Evolutionary conservation across 1,284 basidiomycete species (phyloP).

Genomic region (Agroathelia rolfsii): DNA sequence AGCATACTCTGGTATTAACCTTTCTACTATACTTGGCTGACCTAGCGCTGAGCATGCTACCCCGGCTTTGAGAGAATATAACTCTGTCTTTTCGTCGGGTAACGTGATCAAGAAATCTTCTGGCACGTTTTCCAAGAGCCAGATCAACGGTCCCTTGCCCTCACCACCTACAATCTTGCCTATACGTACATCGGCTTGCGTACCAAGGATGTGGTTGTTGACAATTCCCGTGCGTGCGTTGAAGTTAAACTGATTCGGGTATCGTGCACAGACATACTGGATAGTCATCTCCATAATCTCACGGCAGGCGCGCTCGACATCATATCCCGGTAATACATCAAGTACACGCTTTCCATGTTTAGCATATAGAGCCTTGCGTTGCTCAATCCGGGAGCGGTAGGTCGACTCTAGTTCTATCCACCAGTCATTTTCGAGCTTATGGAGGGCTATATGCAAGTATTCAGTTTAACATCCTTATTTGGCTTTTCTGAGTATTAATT

Average conservation of each 20-base stretch:
- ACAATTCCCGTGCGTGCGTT: slow-evolving; percentile 25
- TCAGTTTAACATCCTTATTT: slow-evolving; percentile 1
- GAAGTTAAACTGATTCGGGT: slow-evolving; percentile 34
- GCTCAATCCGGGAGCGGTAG: slow-evolving; percentile 31
- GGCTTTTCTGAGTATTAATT: neutral
- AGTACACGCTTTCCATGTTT: slow-evolving; percentile 28
- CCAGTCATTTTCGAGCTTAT: slow-evolving; percentile 38
- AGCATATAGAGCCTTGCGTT: slow-evolving; percentile 28
- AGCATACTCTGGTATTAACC: too few relatives aligned
- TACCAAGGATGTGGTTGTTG: slow-evolving; percentile 31
- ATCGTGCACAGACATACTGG: slow-evolving; percentile 36
- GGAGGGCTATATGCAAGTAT: slow-evolving; percentile 30
- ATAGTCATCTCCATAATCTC: slow-evolving; percentile 42
- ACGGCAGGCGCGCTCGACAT: slow-evolving; percentile 29
- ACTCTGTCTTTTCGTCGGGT: slow-evolving; percentile 28
- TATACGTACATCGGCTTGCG: slow-evolving; percentile 19
- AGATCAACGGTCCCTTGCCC: slow-evolving; percentile 29
- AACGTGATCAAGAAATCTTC: slow-evolving; percentile 38
- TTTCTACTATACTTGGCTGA: too few relatives aligned
- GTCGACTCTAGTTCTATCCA: slow-evolving; percentile 45
- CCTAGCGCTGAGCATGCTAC: slow-evolving; percentile 34
- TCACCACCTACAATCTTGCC: too few relatives aligned
- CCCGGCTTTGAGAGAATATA: slow-evolving; percentile 32
- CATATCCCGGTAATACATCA: slow-evolving; percentile 29
- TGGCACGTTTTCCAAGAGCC: slow-evolving; percentile 38